A percentile compares a stretch with the other conserved stretches of the same genome.
phyloP scores from a whole-genome alignment of 1,284 basidiomycete genomes.

The Neotropicomus parvogracilis region DNA sequence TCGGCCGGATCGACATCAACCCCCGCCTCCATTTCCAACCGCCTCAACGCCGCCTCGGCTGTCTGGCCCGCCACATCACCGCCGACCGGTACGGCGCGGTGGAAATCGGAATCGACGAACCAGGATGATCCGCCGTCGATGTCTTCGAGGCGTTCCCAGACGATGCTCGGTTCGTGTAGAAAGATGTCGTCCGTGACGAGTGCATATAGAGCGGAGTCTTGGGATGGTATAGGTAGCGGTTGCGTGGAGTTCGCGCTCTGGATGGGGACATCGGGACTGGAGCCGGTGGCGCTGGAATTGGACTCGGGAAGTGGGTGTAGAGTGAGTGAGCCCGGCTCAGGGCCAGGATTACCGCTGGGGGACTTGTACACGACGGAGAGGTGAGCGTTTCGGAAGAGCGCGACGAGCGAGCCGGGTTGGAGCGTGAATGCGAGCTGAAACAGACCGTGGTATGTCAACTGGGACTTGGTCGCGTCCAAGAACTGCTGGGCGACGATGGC shows the following conservation, averaged over 20 bases:
- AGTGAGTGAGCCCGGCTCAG: neutral
- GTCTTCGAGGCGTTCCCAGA: conserved; percentile 89
- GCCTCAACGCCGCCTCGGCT: conserved; percentile 54
- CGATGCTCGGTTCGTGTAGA: conserved; percentile 68
- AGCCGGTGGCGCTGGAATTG: neutral
- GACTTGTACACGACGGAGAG: conserved; percentile 82
- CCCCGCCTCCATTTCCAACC: conserved; percentile 40
- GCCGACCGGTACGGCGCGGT: conserved; percentile 61
- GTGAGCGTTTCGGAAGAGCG: conserved; percentile 87
- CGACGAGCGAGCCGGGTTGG: conserved; percentile 57
- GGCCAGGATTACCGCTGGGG: neutral
- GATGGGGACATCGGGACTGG: neutral
- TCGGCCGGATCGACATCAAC: conserved; percentile 48
- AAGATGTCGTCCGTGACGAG: conserved; percentile 84
- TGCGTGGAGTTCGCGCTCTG: neutral
- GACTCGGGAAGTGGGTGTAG: neutral
- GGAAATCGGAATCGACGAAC: conserved; percentile 73
- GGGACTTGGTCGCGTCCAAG: conserved; percentile 70
- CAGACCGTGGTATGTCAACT: conserved; percentile 82
- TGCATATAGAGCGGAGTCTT: conserved; percentile 52
- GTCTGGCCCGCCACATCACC: conserved; percentile 77
- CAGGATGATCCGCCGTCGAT: conserved; percentile 73
- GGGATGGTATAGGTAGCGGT: neutral
- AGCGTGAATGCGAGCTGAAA: conserved; percentile 63
- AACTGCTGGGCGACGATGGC: conserved; percentile 69